phyloP scores from a whole-genome alignment of 306 rosid species.

The Dalbergia cochinchinensis region DNA sequence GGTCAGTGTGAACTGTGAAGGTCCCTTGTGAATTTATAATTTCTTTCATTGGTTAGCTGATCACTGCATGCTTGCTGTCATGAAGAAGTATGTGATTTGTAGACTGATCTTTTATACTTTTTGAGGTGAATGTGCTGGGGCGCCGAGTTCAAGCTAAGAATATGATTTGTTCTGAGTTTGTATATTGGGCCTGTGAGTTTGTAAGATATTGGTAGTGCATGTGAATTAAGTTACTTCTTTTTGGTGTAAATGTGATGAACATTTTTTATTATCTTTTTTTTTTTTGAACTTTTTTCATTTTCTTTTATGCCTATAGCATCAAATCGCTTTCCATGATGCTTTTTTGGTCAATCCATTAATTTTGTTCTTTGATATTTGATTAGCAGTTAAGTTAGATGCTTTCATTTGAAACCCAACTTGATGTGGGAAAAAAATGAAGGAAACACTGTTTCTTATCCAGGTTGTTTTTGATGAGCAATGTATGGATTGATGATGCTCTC shows the following conservation, averaged over 20 bases:
- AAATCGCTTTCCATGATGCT: too few relatives aligned
- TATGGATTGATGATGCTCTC: background rate
- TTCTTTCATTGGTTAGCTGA: background rate
- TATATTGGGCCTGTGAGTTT: too few relatives aligned
- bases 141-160: too few relatives aligned
- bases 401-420: background rate
- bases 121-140: too few relatives aligned
- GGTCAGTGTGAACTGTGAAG: background rate
- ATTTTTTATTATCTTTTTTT: too few relatives aligned
- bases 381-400: background rate
- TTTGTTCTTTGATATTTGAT: too few relatives aligned
- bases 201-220: too few relatives aligned
- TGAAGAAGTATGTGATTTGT: background rate
- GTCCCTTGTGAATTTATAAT: background rate
- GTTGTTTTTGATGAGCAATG: background rate
- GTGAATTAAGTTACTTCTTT: too few relatives aligned
- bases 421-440: background rate
- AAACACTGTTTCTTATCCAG: background rate
- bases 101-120: background rate
- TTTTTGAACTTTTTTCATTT: too few relatives aligned
- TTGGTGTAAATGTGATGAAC: background rate
- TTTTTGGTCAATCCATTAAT: too few relatives aligned
- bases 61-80: background rate
- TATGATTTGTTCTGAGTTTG: too few relatives aligned
- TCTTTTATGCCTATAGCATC: too few relatives aligned